Evolutionary conservation across 768 basidiomycete species (phyloP).

Genomic region (Trametes meyenii): DNA sequence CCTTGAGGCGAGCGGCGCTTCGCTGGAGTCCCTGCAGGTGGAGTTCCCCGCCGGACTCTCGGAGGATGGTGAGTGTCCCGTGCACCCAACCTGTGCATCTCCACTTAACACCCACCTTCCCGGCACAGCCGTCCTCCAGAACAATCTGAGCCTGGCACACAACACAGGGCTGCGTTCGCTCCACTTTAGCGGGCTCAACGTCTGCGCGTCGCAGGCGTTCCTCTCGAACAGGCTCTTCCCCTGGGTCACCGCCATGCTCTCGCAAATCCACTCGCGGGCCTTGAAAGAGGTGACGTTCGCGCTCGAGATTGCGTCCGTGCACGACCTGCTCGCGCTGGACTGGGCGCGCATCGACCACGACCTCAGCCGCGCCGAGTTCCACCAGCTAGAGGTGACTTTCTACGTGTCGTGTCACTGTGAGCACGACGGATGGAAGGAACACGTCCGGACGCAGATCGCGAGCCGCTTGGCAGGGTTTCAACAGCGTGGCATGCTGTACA

Average conservation of each 20-base stretch:
- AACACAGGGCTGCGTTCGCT: conserved; percentile 33
- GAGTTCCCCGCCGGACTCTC: conserved; percentile 32
- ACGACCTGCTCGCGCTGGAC: conserved; percentile 29
- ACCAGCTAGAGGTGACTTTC: conserved; percentile 28
- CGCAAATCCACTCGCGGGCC: conserved; percentile 24
- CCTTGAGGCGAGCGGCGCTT: conserved; percentile 31
- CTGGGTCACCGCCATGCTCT: conserved; percentile 31
- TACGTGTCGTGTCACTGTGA: conserved; percentile 31
- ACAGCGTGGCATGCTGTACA: conserved; percentile 26
- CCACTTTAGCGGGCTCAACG: conserved; percentile 32
- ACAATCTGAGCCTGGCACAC: conserved; percentile 31
- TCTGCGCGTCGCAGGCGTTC: conserved; percentile 28
- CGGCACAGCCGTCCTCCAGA: conserved; percentile 26
- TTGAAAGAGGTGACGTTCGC: conserved; percentile 31
- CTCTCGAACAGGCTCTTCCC: conserved; percentile 30
- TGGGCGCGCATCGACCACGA: conserved; percentile 33
- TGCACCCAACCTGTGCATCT: neutral
- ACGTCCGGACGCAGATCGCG: conserved; percentile 23
- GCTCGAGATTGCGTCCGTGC: conserved; percentile 28
- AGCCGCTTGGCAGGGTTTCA: conserved; percentile 25
- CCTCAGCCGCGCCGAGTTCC: conserved; percentile 28
- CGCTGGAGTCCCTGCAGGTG: conserved; percentile 31
- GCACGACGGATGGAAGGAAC: conserved; percentile 15
- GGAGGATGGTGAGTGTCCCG: conserved; percentile 24
- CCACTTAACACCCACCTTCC: neutral